Evolutionary conservation across 805 yeast genomes (phyloP), one percentile per base, ranked within the genome.

Genomic region (Cyberlindnera nakhonratchasimensis): DNA sequence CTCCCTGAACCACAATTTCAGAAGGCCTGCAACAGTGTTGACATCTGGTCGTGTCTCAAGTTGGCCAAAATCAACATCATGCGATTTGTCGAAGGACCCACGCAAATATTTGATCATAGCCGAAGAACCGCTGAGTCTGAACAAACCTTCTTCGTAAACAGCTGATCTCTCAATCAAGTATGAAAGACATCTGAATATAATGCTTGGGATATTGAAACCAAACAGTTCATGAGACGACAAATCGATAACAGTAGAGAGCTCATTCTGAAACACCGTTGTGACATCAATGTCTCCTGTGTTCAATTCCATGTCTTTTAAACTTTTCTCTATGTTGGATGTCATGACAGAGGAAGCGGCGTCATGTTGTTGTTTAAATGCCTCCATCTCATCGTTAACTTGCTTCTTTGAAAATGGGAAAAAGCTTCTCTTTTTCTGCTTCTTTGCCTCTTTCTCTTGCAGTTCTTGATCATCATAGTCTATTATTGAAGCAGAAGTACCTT

Each of bases 121-220:
- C 42, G 89, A 84, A 28, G 95, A 86, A 4, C 98, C 98, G 63
- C 90, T 86, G 43, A 89, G 67, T 47, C 99, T 72, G 67, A 93
- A 93, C 3, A 91, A 77, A 10, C 99, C 99, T 56, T 89, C 96
- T 61, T 87, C 93, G 47, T 75, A 75, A n/a, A 82, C 69, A 0
- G 95, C 96, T 18, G 82, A 79, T 20, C 80, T 74, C 29, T 69
- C 72, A 37, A 73, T 71, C 37, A 91, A 68, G 51, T 74, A 86
- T 43, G 78, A 83, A 25, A 90, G 56, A 56, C 96, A 88, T 46
- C 95, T 66, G 53, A 67, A 84, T 14, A 87, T 77, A 7, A 91
- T 80, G 30, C 89, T 79, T 2, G 99, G 97, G 16, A 68, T 63
- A 7, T 60, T 61, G 25, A 67, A 70, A 17, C 75, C 71, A 44